Conservation (phyloP, 139 green algal genomes). For the Volvox africanus region DNA sequence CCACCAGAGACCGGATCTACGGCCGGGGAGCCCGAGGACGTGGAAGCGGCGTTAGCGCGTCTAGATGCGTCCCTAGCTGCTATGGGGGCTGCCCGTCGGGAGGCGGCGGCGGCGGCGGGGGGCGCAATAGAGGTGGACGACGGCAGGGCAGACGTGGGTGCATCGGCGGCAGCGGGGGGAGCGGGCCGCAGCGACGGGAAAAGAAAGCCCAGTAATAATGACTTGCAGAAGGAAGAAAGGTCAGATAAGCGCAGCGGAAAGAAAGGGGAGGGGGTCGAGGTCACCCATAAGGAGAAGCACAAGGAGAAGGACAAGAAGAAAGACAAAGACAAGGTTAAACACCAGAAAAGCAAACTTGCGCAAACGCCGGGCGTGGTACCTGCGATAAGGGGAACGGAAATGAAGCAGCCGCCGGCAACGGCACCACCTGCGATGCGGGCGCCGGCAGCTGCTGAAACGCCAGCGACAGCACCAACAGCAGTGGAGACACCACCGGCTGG, state of each 20-base stretch:
- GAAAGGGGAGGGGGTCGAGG: background rate
- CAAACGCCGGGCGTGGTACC: background rate
- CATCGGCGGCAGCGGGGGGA: background rate
- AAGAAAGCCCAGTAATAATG: background rate
- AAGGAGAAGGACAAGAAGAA: slow-evolving; percentile 26
- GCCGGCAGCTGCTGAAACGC: background rate
- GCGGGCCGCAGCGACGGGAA: background rate
- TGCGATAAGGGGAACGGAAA: background rate
- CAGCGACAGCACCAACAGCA: background rate
- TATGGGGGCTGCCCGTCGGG: background rate
- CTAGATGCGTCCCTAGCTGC: slow-evolving; percentile 1
- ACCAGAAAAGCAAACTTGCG: background rate
- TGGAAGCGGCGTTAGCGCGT: background rate
- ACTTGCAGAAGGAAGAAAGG: background rate
- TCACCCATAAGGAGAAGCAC: slow-evolving; percentile 4
- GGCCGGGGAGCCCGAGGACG: background rate
- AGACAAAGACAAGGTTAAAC: slow-evolving; percentile 20
- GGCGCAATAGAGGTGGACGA: background rate
- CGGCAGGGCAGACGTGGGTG: background rate
- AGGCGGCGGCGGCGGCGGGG: background rate
- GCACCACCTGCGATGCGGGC: background rate
- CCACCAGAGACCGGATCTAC: background rate
- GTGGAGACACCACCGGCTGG: background rate
- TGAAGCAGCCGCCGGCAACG: background rate
- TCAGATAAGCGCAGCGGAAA: background rate